Base-by-base conservation (phyloP, 306 rosid species). In the Lathyrus aphaca region DNA sequence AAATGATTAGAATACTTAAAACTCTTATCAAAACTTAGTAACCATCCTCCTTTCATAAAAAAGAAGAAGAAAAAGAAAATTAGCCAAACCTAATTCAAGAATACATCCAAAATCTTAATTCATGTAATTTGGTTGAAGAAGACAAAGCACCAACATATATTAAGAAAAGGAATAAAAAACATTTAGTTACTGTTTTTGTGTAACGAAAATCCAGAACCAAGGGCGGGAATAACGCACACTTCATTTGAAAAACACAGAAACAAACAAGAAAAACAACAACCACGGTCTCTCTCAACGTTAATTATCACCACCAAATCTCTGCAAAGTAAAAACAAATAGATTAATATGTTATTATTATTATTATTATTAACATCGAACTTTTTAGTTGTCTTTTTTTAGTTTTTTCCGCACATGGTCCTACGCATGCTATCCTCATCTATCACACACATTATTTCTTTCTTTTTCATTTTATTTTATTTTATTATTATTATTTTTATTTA, bases 191-290 rank as follows among this genome's bases (percentile, higher is more conserved):
- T 8, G 29, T 50, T 17, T 18, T 17, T 8, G 5, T 48, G 43
- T 49, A 73, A 29, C 25, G 48, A 56, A 9, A 45, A 3, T 14
- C 32, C 15, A 11, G 11, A 19, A 74, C 68, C 73, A 72, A 60
- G 77, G 86, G 87, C 90, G 88, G 85, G 90, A 85, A 83, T 83
- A 67, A 69, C 83, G 81, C 85, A 23, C 63, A 59, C 75, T 27
- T 42, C 58, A 19, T 83, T 87, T 79, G 81, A 80, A 78, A 78
- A 80, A 69, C 54, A 53, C 32, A 27, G 25, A 27, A 8, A 27
- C 40, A 68, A 18, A 51, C 75, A 27, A 23, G 8, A 37, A 9
- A 12, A 5, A 40, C 48, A 6, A 16, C 65, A 39, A 69, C 45
- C n/a, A 2, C 18, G 10, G 55, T 37, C 64, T 50, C 8, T 23